Evolutionary conservation across 495 filamentous ascomycete genomes (phyloP), one percentile per base, ranked within the genome.

Genomic region (Peziza echinospora): DNA sequence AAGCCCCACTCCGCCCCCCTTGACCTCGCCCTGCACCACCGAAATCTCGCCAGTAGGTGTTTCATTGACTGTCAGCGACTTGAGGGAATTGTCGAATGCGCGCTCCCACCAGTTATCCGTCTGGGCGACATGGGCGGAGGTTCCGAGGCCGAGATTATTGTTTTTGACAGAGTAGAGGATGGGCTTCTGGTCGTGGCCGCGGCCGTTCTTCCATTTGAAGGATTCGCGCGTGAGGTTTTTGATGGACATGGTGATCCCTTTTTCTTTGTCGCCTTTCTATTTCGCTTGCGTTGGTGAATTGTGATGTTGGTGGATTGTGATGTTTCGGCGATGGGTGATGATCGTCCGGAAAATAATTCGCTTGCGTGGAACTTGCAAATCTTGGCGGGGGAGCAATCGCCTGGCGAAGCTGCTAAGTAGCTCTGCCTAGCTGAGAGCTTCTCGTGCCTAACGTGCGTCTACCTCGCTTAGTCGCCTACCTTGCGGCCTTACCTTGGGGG

Each of bases 1-100:
- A 52, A 49, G 22, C 56, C 55, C n/a, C 54, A 19, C 0, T 47
- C 51, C 5, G 51, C 54, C 10, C 49, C 54, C 8, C 42, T 50
- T 26, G 47, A 52, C 44, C 43, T 37, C 48, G 10, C 42, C 54
- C 41, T 59, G 56, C 16, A 49, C 57, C 24, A 59, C 56, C 10
- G 47, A 52, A 17, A 59, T 52, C 39, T 50, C 52, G 22, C 56
- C 56, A 26, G 41, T 45, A 9, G 45, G 25, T 25, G 49, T 46
- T 16, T 41, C 43, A 16, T 52, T 42, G 21, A 59, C 56, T 16
- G 58, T 47, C 24, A 59, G 56, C 8, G 55, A 59, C 44, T 59
- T 59, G 30, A 59, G 55, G 17, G 55, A 52, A 26, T 55, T 59
- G 21, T 59, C 55, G 37, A 59, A 59, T 24, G 56, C 56, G 24